Evolutionary conservation across 805 yeast genomes (phyloP).

Genomic region (Metschnikowia henanensis): DNA sequence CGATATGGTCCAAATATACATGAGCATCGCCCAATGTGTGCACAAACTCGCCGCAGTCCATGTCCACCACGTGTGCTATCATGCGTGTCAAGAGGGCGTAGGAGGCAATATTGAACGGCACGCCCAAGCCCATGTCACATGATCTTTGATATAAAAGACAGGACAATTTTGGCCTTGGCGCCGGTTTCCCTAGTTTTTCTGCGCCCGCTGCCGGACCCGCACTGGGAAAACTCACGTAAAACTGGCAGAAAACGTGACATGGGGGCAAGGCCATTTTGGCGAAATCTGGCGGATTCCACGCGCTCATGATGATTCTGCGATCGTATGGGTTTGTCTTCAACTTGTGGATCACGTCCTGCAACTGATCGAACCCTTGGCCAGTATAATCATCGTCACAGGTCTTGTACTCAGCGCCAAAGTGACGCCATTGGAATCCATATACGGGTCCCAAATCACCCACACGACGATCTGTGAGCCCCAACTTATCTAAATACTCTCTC

Average conservation of each 20-base stretch:
- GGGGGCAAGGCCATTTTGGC: slow-evolving; percentile 97
- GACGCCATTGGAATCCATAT: slow-evolving; percentile 99
- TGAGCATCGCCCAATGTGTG: slow-evolving; percentile 98
- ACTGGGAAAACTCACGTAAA: slow-evolving; percentile 84
- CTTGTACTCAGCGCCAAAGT: slow-evolving; percentile 90
- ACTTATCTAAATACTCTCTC: slow-evolving; percentile 79
- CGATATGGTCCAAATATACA: slow-evolving; percentile 90
- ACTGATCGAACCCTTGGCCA: slow-evolving; percentile 89
- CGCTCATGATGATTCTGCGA: slow-evolving; percentile 89
- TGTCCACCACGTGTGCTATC: slow-evolving; percentile 94
- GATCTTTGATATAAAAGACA: slow-evolving; percentile 94
- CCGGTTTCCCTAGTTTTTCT: slow-evolving; percentile 14
- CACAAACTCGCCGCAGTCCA: slow-evolving; percentile 94
- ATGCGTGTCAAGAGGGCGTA: slow-evolving; percentile 89
- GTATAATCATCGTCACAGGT: slow-evolving; percentile 87
- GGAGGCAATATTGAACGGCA: slow-evolving; percentile 97
- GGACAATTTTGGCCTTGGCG: slow-evolving; percentile 63
- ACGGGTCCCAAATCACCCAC: slow-evolving; percentile 98
- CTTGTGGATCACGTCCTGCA: slow-evolving; percentile 73
- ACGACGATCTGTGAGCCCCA: slow-evolving; percentile 77
- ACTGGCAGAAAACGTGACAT: slow-evolving; percentile 95
- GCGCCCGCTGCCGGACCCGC: slow-evolving; percentile 21
- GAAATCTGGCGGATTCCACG: slow-evolving; percentile 99
- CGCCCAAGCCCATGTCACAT: slow-evolving; percentile 99
- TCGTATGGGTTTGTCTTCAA: slow-evolving; percentile 90